Percentiles rank a stretch among this genome's conserved stretches.
Evolutionary conservation across 208 protist genomes (phyloP).

Genomic region (Sergeia podlipaevii): DNA sequence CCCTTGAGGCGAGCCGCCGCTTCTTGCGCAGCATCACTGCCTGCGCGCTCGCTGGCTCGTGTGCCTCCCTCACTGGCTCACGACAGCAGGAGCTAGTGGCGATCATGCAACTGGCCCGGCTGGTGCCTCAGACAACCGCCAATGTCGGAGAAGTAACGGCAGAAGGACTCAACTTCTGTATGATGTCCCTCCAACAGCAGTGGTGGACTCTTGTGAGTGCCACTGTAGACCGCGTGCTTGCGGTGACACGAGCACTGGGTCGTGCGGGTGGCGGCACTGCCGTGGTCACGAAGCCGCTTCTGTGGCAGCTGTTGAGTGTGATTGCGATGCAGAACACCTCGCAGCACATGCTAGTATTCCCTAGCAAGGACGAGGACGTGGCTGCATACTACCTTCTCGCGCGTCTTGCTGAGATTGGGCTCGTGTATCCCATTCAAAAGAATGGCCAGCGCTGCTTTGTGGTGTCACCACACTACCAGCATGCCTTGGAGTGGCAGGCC

Average conservation of each 20-base stretch:
- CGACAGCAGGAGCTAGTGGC: conserved; percentile 28
- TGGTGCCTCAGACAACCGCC: conserved; percentile 23
- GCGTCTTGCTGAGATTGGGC: conserved; percentile 71
- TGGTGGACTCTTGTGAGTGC: conserved; percentile 80
- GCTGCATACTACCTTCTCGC: conserved; percentile 62
- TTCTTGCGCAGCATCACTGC: conserved; percentile 51
- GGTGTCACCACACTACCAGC: conserved; percentile 69
- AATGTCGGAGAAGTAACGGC: conserved; percentile 28
- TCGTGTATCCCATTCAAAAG: conserved; percentile 60
- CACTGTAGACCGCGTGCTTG: conserved; percentile 65
- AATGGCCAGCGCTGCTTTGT: conserved; percentile 57
- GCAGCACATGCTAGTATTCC: conserved; percentile 58
- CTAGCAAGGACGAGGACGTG: conserved; percentile 39
- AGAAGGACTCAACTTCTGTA: conserved; percentile 76
- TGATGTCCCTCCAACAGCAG: conserved; percentile 82
- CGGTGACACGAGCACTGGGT: conserved; percentile 11
- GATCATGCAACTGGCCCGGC: conserved; percentile 48
- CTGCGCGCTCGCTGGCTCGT: conserved; percentile 61
- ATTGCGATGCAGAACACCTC: conserved; percentile 53
- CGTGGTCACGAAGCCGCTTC: conserved; percentile 24
- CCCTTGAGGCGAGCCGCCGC: conserved; percentile 41
- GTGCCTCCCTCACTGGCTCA: conserved; percentile 23
- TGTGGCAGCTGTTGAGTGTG: conserved; percentile 80
- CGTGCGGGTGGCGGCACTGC: neutral
- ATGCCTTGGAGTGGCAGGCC: conserved; percentile 66